phyloP scores from a whole-genome alignment of 805 yeast species.

The Metschnikowia picachoensis region DNA sequence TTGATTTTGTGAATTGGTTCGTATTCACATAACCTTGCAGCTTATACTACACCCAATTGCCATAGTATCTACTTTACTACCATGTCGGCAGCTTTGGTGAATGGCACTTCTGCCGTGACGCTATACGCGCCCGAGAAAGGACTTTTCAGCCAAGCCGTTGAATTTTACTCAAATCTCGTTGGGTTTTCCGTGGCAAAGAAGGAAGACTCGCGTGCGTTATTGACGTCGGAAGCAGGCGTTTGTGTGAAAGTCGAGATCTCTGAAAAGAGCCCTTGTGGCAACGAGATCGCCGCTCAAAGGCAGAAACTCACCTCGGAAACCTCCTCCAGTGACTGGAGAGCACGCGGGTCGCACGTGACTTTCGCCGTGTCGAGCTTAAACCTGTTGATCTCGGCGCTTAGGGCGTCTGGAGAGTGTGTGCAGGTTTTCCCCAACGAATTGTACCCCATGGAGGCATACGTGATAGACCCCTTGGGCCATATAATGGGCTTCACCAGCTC shows the following conservation, averaged over 20 bases:
- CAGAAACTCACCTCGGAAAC: constrained; percentile 15
- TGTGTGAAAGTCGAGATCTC: constrained; percentile 21
- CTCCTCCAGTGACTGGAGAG: constrained; percentile 46
- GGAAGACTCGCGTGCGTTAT: constrained; percentile 19
- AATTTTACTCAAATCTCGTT: constrained; percentile 53
- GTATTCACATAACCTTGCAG: no score
- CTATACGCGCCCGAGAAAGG: constrained; percentile 49
- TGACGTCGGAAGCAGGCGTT: constrained; percentile 21
- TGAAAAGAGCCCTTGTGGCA: constrained; percentile 14
- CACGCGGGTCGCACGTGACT: constrained; percentile 40
- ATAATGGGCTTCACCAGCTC: constrained; percentile 74
- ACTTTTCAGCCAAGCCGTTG: constrained; percentile 43
- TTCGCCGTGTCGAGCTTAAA: constrained; percentile 44
- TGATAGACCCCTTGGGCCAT: constrained; percentile 80
- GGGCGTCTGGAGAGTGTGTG: constrained; percentile 28
- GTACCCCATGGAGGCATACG: constrained; percentile 67
- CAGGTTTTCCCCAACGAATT: constrained; percentile 70
- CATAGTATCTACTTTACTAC: neutral
- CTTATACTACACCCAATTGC: no score
- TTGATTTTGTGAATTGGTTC: no score
- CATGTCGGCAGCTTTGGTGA: constrained; percentile 34
- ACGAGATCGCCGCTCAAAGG: constrained; percentile 18
- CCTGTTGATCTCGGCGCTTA: constrained; percentile 32
- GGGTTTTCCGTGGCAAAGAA: constrained; percentile 25
- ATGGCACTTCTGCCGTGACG: constrained; percentile 52